A percentile compares a stretch with the other conserved stretches of the same genome.
phyloP scores from a whole-genome alignment of 2,329 filamentous ascomycete genomes.

The Emericellopsis cladophorae region DNA sequence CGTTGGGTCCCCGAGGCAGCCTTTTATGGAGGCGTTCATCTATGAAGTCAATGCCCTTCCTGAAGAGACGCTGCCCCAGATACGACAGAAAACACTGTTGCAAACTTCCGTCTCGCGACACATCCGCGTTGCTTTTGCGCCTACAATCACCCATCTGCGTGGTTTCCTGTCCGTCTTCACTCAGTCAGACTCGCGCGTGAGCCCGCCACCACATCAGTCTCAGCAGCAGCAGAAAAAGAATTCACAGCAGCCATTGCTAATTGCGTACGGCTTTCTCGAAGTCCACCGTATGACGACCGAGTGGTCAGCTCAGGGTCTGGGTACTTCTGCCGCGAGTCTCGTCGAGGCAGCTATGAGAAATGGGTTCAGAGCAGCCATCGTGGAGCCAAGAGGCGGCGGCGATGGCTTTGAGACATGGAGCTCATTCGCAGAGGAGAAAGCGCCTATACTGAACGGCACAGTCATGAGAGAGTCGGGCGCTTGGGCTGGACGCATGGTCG shows the following conservation, averaged over 20 bases:
- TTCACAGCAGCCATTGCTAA: constrained; percentile 18
- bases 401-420: constrained; percentile 15
- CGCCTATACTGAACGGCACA: constrained; percentile 51
- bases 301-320: constrained; percentile 64
- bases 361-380: constrained; percentile 28
- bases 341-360: constrained; percentile 45
- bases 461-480: constrained; percentile 33
- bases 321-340: constrained; percentile 46
- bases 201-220: constrained; percentile 19
- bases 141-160: constrained; percentile 64
- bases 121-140: constrained; percentile 59
- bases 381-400: constrained; percentile 27
- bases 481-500: constrained; percentile 46
- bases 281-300: constrained; percentile 57
- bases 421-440: constrained; percentile 31
- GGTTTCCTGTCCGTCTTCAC: constrained; percentile 56
- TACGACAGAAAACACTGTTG: constrained; percentile 54
- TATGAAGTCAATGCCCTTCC: constrained; percentile 17
- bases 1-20: constrained; percentile 51
- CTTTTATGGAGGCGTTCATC: constrained; percentile 50
- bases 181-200: constrained; percentile 18
- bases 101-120: constrained; percentile 56
- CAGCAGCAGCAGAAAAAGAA: neutral
- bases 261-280: constrained; percentile 53
- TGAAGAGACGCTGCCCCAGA: constrained; percentile 7